Conservation (phyloP, 208 protist genomes). For the Wallacemonas sp. region DNA sequence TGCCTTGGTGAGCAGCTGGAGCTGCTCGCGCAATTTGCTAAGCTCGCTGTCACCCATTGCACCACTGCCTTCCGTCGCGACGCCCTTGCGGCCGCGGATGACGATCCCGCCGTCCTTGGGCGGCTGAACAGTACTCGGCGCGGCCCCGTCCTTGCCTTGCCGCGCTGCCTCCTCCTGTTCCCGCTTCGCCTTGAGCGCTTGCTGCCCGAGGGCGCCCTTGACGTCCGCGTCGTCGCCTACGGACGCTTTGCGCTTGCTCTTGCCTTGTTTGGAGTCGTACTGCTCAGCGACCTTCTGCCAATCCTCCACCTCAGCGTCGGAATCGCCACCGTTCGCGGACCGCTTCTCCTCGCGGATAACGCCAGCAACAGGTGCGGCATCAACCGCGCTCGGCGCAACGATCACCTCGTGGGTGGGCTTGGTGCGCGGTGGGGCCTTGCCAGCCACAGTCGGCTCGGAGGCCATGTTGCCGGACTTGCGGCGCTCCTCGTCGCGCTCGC, state of each 20-base stretch:
- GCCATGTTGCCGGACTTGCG: conserved; percentile 5
- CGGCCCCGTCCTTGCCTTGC: conserved; percentile 34
- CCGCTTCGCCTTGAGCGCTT: conserved; percentile 82
- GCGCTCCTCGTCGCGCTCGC: conserved; percentile 18
- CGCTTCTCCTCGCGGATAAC: conserved; percentile 70
- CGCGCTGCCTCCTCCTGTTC: conserved; percentile 66
- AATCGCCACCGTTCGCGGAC: conserved; percentile 15
- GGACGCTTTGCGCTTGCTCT: conserved; percentile 25
- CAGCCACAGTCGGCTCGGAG: conserved; percentile 33
- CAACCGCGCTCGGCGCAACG: conserved; percentile 32
- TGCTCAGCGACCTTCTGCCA: conserved; percentile 85
- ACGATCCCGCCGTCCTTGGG: conserved; percentile 59
- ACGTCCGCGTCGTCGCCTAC: conserved; percentile 57
- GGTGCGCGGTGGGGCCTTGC: conserved; percentile 73
- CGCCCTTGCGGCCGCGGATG: conserved; percentile 56
- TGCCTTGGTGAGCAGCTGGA: conserved; percentile 89
- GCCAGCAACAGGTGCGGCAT: conserved; percentile 35
- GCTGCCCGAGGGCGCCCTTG: conserved; percentile 76
- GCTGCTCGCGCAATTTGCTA: conserved; percentile 79
- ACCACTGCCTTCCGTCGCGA: conserved; percentile 24
- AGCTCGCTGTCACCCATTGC: conserved; percentile 75
- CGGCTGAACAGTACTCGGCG: conserved; percentile 19
- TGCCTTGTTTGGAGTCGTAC: conserved; percentile 46
- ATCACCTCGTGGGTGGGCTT: conserved; percentile 83
- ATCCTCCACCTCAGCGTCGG: conserved; percentile 48